These are phyloP conservation scores for Alternaria brassicae DNA, from an alignment of 2,329 filamentous ascomycete species.

Conservation along the genomic window DNA sequence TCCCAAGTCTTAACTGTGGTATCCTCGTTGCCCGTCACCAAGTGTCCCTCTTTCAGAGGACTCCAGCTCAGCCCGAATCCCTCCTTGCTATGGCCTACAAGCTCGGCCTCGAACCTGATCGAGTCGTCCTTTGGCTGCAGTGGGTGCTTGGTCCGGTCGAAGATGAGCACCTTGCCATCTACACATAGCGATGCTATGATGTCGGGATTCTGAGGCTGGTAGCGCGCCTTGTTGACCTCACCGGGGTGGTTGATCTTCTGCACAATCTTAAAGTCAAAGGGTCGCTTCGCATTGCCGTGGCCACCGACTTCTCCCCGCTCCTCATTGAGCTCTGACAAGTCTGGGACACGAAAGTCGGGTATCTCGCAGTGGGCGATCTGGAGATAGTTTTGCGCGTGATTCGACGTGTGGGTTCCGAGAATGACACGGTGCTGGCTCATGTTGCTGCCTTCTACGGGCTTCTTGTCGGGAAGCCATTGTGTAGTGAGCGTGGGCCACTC, in stretches of 20 bases:
- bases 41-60: slow-evolving; percentile 78
- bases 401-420: slow-evolving; percentile 92
- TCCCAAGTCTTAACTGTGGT: slow-evolving; percentile 94
- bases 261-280: slow-evolving; percentile 87
- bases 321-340: slow-evolving; percentile 87
- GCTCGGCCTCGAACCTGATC: slow-evolving; percentile 81
- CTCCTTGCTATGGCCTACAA: slow-evolving; percentile 84
- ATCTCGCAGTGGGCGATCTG: slow-evolving; percentile 95
- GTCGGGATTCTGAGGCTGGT: slow-evolving; percentile 96
- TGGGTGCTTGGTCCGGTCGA: slow-evolving; percentile 94
- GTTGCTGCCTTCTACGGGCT: slow-evolving; percentile 73
- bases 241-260: slow-evolving; percentile 96
- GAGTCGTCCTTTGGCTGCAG: slow-evolving; percentile 69
- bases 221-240: slow-evolving; percentile 98
- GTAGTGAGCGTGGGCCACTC: slow-evolving; percentile 98
- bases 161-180: slow-evolving; percentile 87
- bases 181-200: slow-evolving; percentile 93
- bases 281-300: slow-evolving; percentile 78
- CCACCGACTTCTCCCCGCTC: slow-evolving; percentile 92
- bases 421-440: slow-evolving; percentile 87
- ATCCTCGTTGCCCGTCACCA: slow-evolving; percentile 92
- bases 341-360: slow-evolving; percentile 76
- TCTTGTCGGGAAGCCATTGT: slow-evolving; percentile 91
- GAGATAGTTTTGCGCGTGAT: slow-evolving; percentile 84
- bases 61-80: slow-evolving; percentile 95